Conservation (phyloP, 2,329 filamentous ascomycete genomes). For the Fusarium secorum region DNA sequence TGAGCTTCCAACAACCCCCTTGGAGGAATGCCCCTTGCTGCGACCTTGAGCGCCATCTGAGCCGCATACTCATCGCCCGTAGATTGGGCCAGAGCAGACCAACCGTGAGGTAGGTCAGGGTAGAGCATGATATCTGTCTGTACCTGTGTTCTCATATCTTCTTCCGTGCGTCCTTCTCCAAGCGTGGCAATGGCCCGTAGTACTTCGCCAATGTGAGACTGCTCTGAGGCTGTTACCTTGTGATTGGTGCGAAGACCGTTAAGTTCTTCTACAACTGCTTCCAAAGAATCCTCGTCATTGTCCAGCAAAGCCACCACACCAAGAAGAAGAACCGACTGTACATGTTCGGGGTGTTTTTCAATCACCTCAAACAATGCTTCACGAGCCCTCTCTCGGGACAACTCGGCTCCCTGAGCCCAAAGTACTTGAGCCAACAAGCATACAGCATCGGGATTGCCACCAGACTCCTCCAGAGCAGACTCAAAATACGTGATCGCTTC, state of each 20-base stretch:
- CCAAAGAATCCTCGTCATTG: slow-evolving; percentile 77
- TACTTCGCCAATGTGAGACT: slow-evolving; percentile 75
- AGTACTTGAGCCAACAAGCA: slow-evolving; percentile 90
- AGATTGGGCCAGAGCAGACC: slow-evolving; percentile 74
- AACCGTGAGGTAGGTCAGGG: slow-evolving; percentile 80
- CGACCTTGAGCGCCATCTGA: slow-evolving; percentile 84
- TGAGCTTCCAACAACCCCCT: slow-evolving; percentile 71
- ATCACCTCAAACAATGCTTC: slow-evolving; percentile 83
- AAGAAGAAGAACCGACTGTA: slow-evolving; percentile 81
- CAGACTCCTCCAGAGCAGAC: slow-evolving; percentile 78
- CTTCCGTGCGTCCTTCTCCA: slow-evolving; percentile 56
- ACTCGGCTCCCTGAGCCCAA: slow-evolving; percentile 84
- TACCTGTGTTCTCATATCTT: slow-evolving; percentile 68
- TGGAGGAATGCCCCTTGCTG: slow-evolving; percentile 76
- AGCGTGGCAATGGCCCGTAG: slow-evolving; percentile 76
- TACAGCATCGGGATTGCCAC: slow-evolving; percentile 80
- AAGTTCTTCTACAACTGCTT: slow-evolving; percentile 82
- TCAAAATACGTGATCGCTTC: slow-evolving; percentile 82
- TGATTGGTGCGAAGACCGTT: slow-evolving; percentile 74
- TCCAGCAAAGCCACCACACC: slow-evolving; percentile 86
- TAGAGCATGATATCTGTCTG: slow-evolving; percentile 82
- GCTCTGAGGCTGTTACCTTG: slow-evolving; percentile 68
- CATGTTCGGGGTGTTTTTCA: slow-evolving; percentile 75
- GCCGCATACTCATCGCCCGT: slow-evolving; percentile 64
- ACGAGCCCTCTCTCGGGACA: slow-evolving; percentile 78